Conservation (phyloP, 352 stramenopile species). For the Phytopythium helicoides region DNA sequence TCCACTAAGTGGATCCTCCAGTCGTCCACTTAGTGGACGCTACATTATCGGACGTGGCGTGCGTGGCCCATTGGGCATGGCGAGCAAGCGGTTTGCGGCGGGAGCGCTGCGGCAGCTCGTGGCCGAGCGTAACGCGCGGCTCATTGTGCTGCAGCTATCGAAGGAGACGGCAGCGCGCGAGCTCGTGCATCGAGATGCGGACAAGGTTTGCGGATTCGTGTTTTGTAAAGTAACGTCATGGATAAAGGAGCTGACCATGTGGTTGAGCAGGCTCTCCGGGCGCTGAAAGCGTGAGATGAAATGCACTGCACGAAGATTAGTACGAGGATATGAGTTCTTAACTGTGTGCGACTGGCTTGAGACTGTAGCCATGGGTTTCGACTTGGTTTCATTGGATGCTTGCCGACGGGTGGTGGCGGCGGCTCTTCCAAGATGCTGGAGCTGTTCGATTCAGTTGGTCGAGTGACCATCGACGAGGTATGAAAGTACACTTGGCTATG, state of each 20-base stretch:
- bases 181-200: slow-evolving; percentile 7
- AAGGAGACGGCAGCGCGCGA: slow-evolving; percentile 7
- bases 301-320: not conserved
- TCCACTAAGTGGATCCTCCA: slow-evolving; percentile 1
- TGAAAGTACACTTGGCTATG: not conserved
- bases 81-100: not conserved
- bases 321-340: not conserved
- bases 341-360: not conserved
- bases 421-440: slow-evolving; percentile 7
- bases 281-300: slow-evolving; percentile 22
- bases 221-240: not conserved
- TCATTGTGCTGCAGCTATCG: slow-evolving; percentile 45
- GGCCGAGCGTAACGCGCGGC: slow-evolving; percentile 41
- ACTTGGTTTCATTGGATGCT: slow-evolving; percentile 28
- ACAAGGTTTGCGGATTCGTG: slow-evolving; percentile 14
- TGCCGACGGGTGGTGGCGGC: not conserved
- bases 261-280: slow-evolving; percentile 15
- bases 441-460: slow-evolving; percentile 15
- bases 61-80: too few species aligned
- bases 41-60: not conserved
- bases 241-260: slow-evolving; percentile 5
- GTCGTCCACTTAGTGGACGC: slow-evolving; percentile 1
- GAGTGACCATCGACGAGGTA: not conserved
- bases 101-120: slow-evolving; percentile 19
- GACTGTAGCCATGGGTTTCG: slow-evolving; percentile 30